Percentiles rank a stretch among this genome's conserved stretches.
Conservation (phyloP, 805 yeast genomes). For the Ascoidea asiatica region DNA sequence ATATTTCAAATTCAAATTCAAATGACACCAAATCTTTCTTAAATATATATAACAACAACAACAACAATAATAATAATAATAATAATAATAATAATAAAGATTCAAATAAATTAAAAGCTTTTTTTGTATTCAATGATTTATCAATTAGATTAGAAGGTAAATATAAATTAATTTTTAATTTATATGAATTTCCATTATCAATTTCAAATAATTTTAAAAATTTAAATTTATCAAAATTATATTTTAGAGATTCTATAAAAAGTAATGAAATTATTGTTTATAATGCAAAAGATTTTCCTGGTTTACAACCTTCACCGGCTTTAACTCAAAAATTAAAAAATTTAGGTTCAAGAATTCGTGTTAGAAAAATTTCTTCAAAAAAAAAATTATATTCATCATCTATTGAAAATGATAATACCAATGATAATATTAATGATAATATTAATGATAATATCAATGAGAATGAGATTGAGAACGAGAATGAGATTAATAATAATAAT, state of each 20-base stretch:
- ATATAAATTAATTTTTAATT: constrained; percentile 16
- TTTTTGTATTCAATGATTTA: constrained; percentile 18
- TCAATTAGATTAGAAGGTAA: constrained; percentile 19
- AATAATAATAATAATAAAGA: background rate
- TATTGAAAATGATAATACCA: too few relatives aligned
- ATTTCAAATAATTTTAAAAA: background rate
- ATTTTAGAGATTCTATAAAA: constrained; percentile 11
- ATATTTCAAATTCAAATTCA: constrained; percentile 8
- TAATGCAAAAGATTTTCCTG: constrained; percentile 21
- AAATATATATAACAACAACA: too few relatives aligned
- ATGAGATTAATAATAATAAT: background rate
- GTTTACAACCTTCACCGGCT: constrained; percentile 16
- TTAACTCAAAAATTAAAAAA: constrained; percentile 8
- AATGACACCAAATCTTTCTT: too few relatives aligned
- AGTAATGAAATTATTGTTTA: constrained; percentile 16
- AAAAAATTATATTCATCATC: constrained; percentile 1
- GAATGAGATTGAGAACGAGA: background rate
- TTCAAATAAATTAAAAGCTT: constrained; percentile 10
- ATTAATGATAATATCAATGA: too few relatives aligned
- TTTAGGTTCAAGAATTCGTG: constrained; percentile 4
- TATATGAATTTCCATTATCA: constrained; percentile 14
- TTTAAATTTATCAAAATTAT: too few relatives aligned
- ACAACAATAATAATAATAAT: background rate
- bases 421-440: background rate
- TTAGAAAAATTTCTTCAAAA: constrained; percentile 5